phyloP scores from a whole-genome alignment of 1,284 basidiomycete genomes.

The Vanrija pseudolonga region DNA sequence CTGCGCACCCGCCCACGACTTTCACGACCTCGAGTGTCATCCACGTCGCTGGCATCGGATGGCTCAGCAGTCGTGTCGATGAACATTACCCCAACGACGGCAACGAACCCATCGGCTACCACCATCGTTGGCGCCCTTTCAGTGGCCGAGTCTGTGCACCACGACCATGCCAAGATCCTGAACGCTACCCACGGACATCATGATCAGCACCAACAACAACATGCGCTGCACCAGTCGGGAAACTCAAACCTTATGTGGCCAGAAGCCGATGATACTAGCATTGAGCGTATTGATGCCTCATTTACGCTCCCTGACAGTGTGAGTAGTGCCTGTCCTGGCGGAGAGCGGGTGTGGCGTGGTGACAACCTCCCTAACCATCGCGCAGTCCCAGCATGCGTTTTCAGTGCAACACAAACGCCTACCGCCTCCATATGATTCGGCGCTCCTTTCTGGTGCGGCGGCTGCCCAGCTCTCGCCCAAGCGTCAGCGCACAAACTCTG shows the following conservation, averaged over 20 bases:
- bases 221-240: not conserved
- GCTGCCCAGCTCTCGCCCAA: constrained; percentile 7
- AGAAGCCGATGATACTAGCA: constrained; percentile 15
- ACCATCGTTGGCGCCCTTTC: not conserved
- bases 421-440: constrained; percentile 7
- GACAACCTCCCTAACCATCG: not conserved
- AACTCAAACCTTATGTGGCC: constrained; percentile 5
- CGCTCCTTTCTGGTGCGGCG: constrained; percentile 1
- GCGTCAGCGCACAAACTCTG: constrained; percentile 3
- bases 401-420: constrained; percentile 20
- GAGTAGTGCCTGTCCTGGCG: constrained; percentile 6
- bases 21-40: constrained; percentile 10
- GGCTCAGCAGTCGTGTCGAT: constrained; percentile 19
- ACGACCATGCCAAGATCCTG: not conserved
- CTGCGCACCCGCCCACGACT: constrained; percentile 3
- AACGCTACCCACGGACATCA: not conserved
- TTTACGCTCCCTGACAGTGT: constrained; percentile 28
- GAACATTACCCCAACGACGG: constrained; percentile 3
- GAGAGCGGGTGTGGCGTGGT: not conserved
- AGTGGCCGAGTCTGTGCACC: not conserved
- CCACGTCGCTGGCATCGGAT: constrained; percentile 13
- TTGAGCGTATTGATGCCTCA: constrained; percentile 21
- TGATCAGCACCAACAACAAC: not conserved
- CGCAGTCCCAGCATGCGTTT: constrained; percentile 10
- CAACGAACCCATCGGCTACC: not conserved